phyloP scores from a whole-genome alignment of 352 stramenopile genomes.

The Globisporangium perplexum region DNA sequence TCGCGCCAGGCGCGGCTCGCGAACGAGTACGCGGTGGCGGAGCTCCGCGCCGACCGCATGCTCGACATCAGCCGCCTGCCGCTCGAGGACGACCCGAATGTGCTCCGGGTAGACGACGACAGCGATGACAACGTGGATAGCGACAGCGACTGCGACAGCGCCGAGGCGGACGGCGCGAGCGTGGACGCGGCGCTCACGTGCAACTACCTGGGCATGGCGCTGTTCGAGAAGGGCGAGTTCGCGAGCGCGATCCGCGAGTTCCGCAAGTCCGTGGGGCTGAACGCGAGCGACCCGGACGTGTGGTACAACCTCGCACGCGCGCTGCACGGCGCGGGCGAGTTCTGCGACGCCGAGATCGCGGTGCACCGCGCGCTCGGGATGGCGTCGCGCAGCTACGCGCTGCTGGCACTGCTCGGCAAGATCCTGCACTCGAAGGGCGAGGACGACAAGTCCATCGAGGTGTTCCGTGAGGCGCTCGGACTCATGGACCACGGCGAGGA shows the following conservation, averaged over 20 bases:
- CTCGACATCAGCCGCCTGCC: conserved; percentile 66
- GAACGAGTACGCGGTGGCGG: conserved; percentile 27
- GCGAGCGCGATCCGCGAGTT: conserved; percentile 52
- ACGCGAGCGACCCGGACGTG: conserved; percentile 60
- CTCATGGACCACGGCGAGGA: conserved; percentile 55
- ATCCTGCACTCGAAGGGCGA: conserved; percentile 77
- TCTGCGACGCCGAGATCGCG: conserved; percentile 64
- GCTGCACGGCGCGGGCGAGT: conserved; percentile 46
- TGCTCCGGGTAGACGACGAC: conserved; percentile 18
- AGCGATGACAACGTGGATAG: conserved; percentile 24
- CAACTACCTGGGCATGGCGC: conserved; percentile 66
- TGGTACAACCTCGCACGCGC: conserved; percentile 75
- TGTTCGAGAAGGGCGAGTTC: conserved; percentile 63
- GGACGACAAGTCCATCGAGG: conserved; percentile 65
- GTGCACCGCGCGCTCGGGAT: conserved; percentile 50
- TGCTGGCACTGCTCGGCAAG: conserved; percentile 73
- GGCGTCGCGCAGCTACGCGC: conserved; percentile 50
- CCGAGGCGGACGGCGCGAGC: conserved; percentile 37
- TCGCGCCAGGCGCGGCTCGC: conserved; percentile 32
- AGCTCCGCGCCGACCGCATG: conserved; percentile 51
- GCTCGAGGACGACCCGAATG: conserved; percentile 10
- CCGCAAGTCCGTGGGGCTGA: conserved; percentile 60
- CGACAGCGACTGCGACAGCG: conserved; percentile 12
- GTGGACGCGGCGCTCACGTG: conserved; percentile 63
- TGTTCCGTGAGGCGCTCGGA: conserved; percentile 70